Percentiles rank a stretch among this genome's conserved stretches.
Evolutionary conservation across 2,329 filamentous ascomycete genomes (phyloP).

Genomic region (Hansfordia pulvinata): DNA sequence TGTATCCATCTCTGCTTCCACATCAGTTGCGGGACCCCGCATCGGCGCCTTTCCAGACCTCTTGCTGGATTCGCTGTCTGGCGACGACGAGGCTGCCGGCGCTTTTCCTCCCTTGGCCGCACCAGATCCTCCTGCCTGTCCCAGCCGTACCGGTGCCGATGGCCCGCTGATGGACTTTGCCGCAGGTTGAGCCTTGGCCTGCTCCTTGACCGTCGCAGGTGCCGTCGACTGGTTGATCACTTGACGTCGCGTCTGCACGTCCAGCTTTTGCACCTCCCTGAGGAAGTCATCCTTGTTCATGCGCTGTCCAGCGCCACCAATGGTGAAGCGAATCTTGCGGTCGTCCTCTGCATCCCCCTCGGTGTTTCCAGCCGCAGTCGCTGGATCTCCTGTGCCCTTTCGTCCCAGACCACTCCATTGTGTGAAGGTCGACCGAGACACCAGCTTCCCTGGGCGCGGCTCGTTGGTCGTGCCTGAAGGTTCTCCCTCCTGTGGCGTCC

Average conservation of each 20-base stretch:
- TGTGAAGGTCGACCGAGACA: conserved; percentile 22
- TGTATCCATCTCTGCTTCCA: not conserved
- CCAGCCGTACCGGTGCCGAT: no score
- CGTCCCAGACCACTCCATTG: conserved; percentile 36
- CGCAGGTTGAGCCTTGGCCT: no score
- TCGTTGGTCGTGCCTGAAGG: conserved; percentile 17
- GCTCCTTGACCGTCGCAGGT: conserved; percentile 30
- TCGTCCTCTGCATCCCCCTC: conserved; percentile 48
- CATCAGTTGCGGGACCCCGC: conserved; percentile 2
- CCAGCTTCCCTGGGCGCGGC: conserved; percentile 10
- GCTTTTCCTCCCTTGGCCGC: no score
- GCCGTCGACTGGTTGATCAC: conserved; percentile 37
- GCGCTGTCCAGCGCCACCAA: conserved; percentile 55
- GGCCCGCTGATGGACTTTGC: no score
- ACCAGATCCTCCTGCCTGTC: no score
- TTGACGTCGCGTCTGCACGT: conserved; percentile 47
- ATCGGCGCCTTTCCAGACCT: no score
- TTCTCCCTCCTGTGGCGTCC: conserved; percentile 15
- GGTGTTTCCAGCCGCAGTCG: conserved; percentile 22
- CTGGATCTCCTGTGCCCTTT: conserved; percentile 16
- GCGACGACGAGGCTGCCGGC: no score
- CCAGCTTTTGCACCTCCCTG: conserved; percentile 56
- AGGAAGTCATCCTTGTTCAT: conserved; percentile 77
- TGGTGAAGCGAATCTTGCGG: conserved; percentile 60
- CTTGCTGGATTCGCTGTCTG: no score